Evolutionary conservation across 192 early-diverging fungal species (phyloP).

Genomic region (Rhizophagus prolifer): DNA sequence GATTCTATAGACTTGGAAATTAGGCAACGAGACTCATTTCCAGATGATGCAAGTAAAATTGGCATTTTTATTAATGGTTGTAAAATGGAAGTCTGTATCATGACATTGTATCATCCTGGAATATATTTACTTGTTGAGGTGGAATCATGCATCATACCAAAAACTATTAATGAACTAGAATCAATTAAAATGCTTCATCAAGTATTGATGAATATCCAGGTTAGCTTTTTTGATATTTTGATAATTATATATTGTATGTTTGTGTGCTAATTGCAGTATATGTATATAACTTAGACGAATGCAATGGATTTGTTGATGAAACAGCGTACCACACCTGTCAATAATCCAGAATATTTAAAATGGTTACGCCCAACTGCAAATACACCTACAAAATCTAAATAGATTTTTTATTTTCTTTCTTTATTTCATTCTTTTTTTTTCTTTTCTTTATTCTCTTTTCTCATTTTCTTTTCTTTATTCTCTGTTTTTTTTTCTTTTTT

Average conservation of each 20-base stretch:
- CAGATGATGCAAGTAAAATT: background rate
- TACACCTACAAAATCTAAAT: no score
- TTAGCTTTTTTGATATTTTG: no score
- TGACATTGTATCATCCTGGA: slow-evolving; percentile 17
- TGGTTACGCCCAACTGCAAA: slow-evolving; percentile 22
- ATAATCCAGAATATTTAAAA: background rate
- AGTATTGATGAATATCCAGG: slow-evolving; percentile 24
- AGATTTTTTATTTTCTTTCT: no score
- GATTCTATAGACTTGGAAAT: background rate
- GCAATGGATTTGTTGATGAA: background rate
- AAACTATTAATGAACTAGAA: slow-evolving; percentile 11
- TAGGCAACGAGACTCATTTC: background rate
- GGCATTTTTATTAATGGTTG: slow-evolving; percentile 20
- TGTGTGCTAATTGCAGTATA: no score
- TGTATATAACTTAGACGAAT: slow-evolving; percentile 12
- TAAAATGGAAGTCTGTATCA: slow-evolving; percentile 15
- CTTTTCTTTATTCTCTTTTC: no score
- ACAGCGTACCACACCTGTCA: background rate
- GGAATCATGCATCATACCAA: slow-evolving; percentile 1
- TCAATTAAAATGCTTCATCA: slow-evolving; percentile 8
- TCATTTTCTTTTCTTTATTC: no score
- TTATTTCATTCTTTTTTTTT: no score
- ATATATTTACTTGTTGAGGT: slow-evolving; percentile 29
- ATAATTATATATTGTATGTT: no score
- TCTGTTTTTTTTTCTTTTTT: no score